Percentiles rank a stretch among this genome's conserved stretches.
Evolutionary conservation across 2,329 filamentous ascomycete genomes (phyloP).

Genomic region (Plectosphaerella cucumerina): DNA sequence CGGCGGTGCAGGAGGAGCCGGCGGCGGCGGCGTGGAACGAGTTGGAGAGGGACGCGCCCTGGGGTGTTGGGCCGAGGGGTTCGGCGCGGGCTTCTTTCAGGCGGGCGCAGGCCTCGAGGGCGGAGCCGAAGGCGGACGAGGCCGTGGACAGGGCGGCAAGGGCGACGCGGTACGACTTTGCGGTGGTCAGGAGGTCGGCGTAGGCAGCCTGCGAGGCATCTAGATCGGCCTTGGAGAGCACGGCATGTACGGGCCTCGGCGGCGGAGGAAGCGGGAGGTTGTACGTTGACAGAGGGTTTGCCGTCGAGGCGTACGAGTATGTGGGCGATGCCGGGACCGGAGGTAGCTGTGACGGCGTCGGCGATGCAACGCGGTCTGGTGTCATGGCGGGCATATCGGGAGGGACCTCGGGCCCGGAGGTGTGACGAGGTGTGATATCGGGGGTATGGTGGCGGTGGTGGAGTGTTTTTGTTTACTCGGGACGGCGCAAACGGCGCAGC

Average conservation of each 20-base stretch:
- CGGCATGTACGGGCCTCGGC: conserved; percentile 51
- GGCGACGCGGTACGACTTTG: conserved; percentile 60
- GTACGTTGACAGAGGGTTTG: conserved; percentile 55
- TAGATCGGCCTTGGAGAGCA: conserved; percentile 61
- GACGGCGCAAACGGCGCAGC: too few species aligned
- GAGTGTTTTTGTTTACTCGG: not conserved
- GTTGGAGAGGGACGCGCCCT: conserved; percentile 34
- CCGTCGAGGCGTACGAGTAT: conserved; percentile 60
- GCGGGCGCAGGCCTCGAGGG: conserved; percentile 64
- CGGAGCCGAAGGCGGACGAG: conserved; percentile 59
- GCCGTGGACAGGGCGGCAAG: conserved; percentile 57
- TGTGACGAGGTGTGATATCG: not conserved
- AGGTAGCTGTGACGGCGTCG: conserved; percentile 52
- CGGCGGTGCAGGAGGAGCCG: conserved; percentile 54
- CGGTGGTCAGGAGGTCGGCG: conserved; percentile 55
- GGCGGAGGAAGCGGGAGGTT: conserved; percentile 58
- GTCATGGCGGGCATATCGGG: conserved; percentile 25
- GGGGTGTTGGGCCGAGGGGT: conserved; percentile 36
- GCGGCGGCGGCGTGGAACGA: conserved; percentile 37
- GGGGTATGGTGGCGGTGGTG: not conserved
- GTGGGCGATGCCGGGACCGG: conserved; percentile 60
- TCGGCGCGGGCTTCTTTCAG: conserved; percentile 63
- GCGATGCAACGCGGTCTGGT: conserved; percentile 36
- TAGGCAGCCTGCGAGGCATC: conserved; percentile 60
- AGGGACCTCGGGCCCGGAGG: not conserved